Percentiles rank a stretch among this genome's conserved stretches.
These are phyloP conservation scores for Dryas alaskensis DNA, from an alignment of 306 rosid species.

Conservation along the genomic window DNA sequence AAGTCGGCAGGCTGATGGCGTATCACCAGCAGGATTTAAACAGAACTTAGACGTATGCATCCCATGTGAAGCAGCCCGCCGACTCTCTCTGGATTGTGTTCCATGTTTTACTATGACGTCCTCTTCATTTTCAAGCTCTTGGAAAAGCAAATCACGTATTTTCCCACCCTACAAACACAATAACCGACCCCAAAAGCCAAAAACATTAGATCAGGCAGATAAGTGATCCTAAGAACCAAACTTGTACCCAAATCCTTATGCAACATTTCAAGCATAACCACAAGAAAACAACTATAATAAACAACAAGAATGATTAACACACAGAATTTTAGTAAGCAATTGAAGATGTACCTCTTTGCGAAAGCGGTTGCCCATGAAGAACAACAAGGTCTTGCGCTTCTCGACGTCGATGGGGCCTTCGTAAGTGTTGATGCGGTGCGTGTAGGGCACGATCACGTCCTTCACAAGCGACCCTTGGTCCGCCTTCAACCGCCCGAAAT, in stretches of 20 bases:
- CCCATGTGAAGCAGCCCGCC: conserved; percentile 88
- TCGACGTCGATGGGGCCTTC: conserved; percentile 48
- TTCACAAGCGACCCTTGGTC: conserved; percentile 89
- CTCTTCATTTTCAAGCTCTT: conserved; percentile 65
- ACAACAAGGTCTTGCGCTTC: conserved; percentile 63
- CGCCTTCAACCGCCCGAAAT: conserved; percentile 70
- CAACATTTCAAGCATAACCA: conserved; percentile 7
- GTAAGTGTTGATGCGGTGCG: conserved; percentile 66
- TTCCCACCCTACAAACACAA: conserved; percentile 72
- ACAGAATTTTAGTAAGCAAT: neutral
- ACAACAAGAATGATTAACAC: neutral
- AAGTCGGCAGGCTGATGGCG: conserved; percentile 95
- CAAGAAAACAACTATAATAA: neutral
- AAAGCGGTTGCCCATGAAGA: conserved; percentile 92
- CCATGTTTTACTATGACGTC: conserved; percentile 84
- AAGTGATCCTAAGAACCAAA: neutral
- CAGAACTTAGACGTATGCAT: conserved; percentile 94
- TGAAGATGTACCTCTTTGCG: conserved; percentile 73
- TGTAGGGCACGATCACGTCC: conserved; percentile 81
- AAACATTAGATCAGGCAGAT: conserved; percentile 11
- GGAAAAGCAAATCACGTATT: conserved; percentile 77
- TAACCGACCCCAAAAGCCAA: conserved; percentile 1
- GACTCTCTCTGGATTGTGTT: conserved; percentile 84
- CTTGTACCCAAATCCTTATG: neutral
- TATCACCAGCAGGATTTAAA: conserved; percentile 96